Percentiles rank a stretch among this genome's conserved stretches.
Conservation (phyloP, 1,139 yeast species). For the Barnettozyma hawaiiensis region DNA sequence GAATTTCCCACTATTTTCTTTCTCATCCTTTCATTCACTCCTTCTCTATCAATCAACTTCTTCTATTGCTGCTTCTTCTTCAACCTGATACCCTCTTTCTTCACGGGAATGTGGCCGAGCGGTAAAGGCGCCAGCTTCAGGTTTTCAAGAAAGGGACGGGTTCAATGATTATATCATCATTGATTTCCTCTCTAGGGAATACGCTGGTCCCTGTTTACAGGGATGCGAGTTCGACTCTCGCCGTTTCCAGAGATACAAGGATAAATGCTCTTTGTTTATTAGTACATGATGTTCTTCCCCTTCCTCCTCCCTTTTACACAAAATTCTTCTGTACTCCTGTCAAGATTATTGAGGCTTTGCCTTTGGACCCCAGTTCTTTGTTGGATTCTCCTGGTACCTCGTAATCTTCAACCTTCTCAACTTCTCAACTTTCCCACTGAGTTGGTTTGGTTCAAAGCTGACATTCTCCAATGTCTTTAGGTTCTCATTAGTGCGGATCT, state of each 20-base stretch:
- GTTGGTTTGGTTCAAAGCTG: constrained; percentile 51
- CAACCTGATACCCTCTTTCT: background rate
- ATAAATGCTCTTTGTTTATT: background rate
- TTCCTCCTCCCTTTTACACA: background rate
- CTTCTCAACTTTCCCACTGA: constrained; percentile 48
- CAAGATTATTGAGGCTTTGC: constrained; percentile 49
- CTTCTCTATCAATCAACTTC: background rate
- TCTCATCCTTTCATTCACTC: background rate
- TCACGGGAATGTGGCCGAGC: constrained; percentile 33
- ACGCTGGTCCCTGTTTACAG: constrained; percentile 25
- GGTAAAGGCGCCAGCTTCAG: constrained; percentile 33
- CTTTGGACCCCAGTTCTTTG: constrained; percentile 95
- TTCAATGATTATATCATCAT: background rate
- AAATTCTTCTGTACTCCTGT: background rate
- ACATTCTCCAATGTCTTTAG: constrained; percentile 31
- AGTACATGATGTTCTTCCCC: background rate
- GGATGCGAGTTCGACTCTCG: constrained; percentile 28
- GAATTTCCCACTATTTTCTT: background rate
- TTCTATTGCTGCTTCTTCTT: background rate
- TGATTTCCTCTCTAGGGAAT: constrained; percentile 5
- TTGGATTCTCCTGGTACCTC: constrained; percentile 86
- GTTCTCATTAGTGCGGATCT: constrained; percentile 42
- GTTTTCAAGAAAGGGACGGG: constrained; percentile 6
- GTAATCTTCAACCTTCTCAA: constrained; percentile 75
- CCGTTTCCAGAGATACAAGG: constrained; percentile 20